A percentile compares a stretch with the other conserved stretches of the same genome.
Evolutionary conservation across 1,284 basidiomycete genomes (phyloP).

Genomic region (Apiotrichum gamsii): DNA sequence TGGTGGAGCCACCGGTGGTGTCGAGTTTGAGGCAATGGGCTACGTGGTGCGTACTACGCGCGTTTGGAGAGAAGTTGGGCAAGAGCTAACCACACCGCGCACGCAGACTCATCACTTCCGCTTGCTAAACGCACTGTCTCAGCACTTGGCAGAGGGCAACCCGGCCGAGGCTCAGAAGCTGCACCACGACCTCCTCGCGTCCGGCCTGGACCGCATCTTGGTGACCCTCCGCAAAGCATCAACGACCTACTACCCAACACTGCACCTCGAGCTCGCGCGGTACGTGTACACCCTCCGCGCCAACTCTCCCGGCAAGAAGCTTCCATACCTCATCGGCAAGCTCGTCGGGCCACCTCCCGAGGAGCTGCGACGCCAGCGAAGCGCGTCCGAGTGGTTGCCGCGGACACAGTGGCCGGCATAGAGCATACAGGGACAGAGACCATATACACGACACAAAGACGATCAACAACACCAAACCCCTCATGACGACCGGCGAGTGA

Average conservation of each 20-base stretch:
- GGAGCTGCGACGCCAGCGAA: constrained; percentile 19
- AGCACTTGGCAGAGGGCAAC: constrained; percentile 58
- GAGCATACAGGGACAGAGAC: too few relatives aligned
- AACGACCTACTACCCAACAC: constrained; percentile 79
- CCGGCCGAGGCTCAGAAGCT: constrained; percentile 63
- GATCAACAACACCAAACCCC: too few relatives aligned
- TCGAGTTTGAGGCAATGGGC: constrained; percentile 93
- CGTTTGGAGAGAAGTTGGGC: not conserved
- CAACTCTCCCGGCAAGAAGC: constrained; percentile 26
- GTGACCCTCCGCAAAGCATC: constrained; percentile 82
- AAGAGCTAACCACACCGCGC: too few relatives aligned
- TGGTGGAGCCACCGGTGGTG: constrained; percentile 95
- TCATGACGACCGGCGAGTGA: too few relatives aligned
- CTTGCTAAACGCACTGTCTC: constrained; percentile 70
- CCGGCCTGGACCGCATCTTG: constrained; percentile 64
- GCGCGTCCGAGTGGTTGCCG: constrained; percentile 14
- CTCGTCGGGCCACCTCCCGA: constrained; percentile 41
- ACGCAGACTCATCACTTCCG: constrained; percentile 80
- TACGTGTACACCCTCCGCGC: constrained; percentile 61
- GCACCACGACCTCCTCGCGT: constrained; percentile 76
- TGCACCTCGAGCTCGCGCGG: constrained; percentile 83
- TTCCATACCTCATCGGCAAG: constrained; percentile 43
- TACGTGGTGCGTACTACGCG: constrained; percentile 64
- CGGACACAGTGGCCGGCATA: constrained; percentile 3
- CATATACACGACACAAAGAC: too few relatives aligned